Conservation (phyloP, 164 flowering plant species). For the Berberis thunbergii region DNA sequence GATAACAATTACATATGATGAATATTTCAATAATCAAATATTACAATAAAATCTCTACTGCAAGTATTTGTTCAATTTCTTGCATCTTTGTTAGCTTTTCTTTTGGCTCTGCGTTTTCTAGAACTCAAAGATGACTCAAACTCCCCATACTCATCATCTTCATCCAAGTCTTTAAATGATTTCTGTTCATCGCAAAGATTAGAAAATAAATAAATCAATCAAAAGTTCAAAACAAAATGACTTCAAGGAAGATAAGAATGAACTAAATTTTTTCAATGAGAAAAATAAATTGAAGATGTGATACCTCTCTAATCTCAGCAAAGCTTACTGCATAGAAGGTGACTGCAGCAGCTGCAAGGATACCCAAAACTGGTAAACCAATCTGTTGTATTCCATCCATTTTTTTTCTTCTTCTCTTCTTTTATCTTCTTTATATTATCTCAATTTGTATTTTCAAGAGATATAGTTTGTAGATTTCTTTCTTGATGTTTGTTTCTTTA, state of each 20-base stretch:
- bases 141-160: slow-evolving; percentile 5
- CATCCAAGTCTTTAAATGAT: slow-evolving; percentile 10
- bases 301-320: slow-evolving; percentile 18
- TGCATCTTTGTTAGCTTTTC: slow-evolving; percentile 7
- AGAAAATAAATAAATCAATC: neutral
- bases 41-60: neutral
- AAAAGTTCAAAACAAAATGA: neutral
- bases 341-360: slow-evolving; percentile 55
- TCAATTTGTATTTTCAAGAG: neutral
- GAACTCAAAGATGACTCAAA: slow-evolving; percentile 9
- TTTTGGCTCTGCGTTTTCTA: slow-evolving; percentile 6
- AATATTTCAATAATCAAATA: no score
- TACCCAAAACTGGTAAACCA: slow-evolving; percentile 47
- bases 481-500: no score
- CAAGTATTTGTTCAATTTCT: neutral
- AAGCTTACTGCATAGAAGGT: slow-evolving; percentile 75
- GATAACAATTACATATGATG: neutral
- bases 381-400: slow-evolving; percentile 21
- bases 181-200: neutral
- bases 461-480: no score
- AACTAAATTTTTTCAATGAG: neutral
- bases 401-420: neutral
- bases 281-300: neutral
- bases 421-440: neutral
- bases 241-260: neutral